Evolutionary conservation across 257 asterid genomes (phyloP).

Genomic region (Lycium ferocissimum): DNA sequence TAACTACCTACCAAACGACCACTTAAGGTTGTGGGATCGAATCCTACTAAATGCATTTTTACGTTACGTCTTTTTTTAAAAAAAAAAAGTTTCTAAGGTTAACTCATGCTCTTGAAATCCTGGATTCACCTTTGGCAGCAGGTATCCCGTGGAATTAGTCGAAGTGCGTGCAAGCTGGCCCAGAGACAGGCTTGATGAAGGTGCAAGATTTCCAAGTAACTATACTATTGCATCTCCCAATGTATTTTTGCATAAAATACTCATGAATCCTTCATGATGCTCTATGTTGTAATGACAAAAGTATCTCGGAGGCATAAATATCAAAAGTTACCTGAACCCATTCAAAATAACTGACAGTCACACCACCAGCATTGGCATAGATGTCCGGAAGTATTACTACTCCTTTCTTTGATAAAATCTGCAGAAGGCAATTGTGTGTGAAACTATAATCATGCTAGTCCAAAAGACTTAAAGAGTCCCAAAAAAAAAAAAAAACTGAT

Average conservation of each 20-base stretch:
- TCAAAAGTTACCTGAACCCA: conserved; percentile 84
- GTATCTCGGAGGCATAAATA: background rate
- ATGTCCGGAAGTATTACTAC: conserved; percentile 82
- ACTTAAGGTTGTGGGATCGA: too few relatives aligned
- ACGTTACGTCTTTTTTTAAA: too few relatives aligned
- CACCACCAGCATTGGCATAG: conserved; percentile 92
- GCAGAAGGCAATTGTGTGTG: conserved; percentile 29
- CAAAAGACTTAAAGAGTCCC: background rate
- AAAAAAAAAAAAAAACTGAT: background rate
- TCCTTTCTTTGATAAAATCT: conserved; percentile 85
- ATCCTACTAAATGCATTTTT: too few relatives aligned
- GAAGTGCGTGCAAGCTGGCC: too few relatives aligned
- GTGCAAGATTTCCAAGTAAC: background rate
- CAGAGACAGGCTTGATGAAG: background rate
- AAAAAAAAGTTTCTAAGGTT: too few relatives aligned
- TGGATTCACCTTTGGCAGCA: too few relatives aligned
- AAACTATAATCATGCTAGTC: background rate
- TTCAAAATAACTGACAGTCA: conserved; percentile 90
- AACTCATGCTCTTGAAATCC: too few relatives aligned
- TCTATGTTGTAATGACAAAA: background rate
- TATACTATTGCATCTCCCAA: conserved; percentile 4
- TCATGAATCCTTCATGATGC: conserved; percentile 6
- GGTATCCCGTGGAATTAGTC: too few relatives aligned
- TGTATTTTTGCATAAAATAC: background rate
- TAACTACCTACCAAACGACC: too few relatives aligned